Conservation (phyloP, 106 monocot genomes). For the Xerophyta viscosa region DNA sequence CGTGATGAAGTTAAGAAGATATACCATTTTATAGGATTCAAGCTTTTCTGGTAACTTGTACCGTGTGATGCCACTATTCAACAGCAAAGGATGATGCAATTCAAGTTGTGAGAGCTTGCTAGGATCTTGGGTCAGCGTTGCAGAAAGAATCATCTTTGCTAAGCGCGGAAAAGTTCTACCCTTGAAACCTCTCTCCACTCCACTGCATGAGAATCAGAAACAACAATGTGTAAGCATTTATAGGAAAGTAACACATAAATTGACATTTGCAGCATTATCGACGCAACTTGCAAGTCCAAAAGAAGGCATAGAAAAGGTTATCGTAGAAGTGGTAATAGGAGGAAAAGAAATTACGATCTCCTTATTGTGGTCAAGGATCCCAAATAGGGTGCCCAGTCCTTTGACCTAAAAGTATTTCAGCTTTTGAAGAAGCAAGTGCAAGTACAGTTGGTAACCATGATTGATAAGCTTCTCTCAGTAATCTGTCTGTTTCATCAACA, state of each 20-base stretch:
- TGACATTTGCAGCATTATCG: no score
- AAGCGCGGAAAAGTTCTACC: constrained; percentile 59
- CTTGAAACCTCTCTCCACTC: constrained; percentile 63
- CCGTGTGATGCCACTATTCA: constrained; percentile 62
- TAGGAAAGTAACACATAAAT: neutral
- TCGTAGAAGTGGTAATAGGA: neutral
- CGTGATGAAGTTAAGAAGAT: neutral
- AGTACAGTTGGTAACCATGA: constrained; percentile 88
- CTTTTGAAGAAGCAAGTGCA: constrained; percentile 32
- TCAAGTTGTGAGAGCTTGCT: constrained; percentile 89
- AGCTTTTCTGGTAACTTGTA: constrained; percentile 75
- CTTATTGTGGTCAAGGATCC: constrained; percentile 55
- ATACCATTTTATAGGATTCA: constrained; percentile 60
- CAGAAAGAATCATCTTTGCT: constrained; percentile 78
- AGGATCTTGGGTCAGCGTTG: constrained; percentile 92
- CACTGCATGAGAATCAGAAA: constrained; percentile 22
- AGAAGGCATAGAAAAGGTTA: neutral
- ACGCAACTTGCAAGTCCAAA: neutral
- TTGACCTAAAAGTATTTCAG: constrained; percentile 17
- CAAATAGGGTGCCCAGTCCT: constrained; percentile 10
- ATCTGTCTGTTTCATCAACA: constrained; percentile 89
- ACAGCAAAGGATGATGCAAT: constrained; percentile 76
- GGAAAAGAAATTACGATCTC: constrained; percentile 41
- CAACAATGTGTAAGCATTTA: no score
- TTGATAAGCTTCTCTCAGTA: constrained; percentile 91